phyloP scores from a whole-genome alignment of 208 protist species.

The Tritrichomonas foetus region DNA sequence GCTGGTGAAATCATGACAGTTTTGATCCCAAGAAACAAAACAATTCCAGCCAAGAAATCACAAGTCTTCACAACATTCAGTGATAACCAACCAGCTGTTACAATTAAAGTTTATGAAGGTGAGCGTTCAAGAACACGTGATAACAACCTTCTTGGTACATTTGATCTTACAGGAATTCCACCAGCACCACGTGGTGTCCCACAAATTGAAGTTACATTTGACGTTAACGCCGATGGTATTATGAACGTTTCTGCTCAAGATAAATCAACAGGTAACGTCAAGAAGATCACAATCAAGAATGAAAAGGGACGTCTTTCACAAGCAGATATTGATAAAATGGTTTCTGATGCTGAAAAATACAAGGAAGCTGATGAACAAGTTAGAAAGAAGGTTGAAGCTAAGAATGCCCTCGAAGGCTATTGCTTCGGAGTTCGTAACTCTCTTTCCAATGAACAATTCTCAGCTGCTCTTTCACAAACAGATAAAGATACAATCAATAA shows the following conservation, averaged over 20 bases:
- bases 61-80: conserved; percentile 79
- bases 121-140: conserved; percentile 88
- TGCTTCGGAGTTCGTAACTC: conserved; percentile 53
- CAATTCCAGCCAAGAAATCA: conserved; percentile 62
- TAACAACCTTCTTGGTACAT: conserved; percentile 68
- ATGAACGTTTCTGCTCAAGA: conserved; percentile 88
- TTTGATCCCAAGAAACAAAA: conserved; percentile 63
- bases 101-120: conserved; percentile 95
- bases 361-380: conserved; percentile 51
- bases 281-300: conserved; percentile 73
- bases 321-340: conserved; percentile 67
- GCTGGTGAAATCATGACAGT: conserved; percentile 79
- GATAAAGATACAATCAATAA: conserved; percentile 51
- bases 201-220: conserved; percentile 92
- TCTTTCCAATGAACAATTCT: conserved; percentile 39
- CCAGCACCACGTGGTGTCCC: conserved; percentile 47
- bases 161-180: conserved; percentile 48
- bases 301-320: conserved; percentile 82
- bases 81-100: conserved; percentile 90
- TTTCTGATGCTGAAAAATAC: conserved; percentile 55
- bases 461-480: conserved; percentile 19
- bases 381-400: conserved; percentile 52
- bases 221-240: conserved; percentile 95
- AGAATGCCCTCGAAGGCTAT: conserved; percentile 58
- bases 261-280: conserved; percentile 74